Evolutionary conservation across 768 basidiomycete genomes (phyloP), one percentile per base, ranked within the genome.

Genomic region (Auriculariales sp.): DNA sequence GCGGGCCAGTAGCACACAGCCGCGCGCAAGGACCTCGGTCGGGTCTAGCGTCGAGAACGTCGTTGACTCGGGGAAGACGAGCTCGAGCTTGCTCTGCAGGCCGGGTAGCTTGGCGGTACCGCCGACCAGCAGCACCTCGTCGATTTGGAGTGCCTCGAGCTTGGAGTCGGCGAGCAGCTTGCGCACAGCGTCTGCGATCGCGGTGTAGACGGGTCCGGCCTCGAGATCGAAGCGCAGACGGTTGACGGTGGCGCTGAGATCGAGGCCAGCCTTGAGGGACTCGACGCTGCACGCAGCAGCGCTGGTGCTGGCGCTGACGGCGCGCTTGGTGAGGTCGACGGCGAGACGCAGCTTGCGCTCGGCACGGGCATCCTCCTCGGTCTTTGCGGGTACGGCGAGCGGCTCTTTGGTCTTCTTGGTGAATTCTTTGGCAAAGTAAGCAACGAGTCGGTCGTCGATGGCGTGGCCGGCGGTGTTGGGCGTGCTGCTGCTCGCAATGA

Each of bases 391-490:
- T 70, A 76, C 14, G 72, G 7, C 73, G 35, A 95, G 70, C 0
- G 81, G 68, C 22, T 75, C 75, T 64, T 88, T 90, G 15, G 84
- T 92, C 70, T 95, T 99, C 68, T 97, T 98, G 46, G 86, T 87
- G 65, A 99, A 99, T 55, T 99, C 94, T 61, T 90, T 81, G 48
- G 86, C 80, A 64, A 99, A 95, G 71, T 86, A 87, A 53, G 83
- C 82, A 68, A 95, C 79, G 34, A 97, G 73, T 59, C 81, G 77
- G 52, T 78, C 76, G 66, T 91, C 88, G 58, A 93, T 78, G 52
- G 75, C 72, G 55, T 84, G 75, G 0, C 82, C 86, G 4, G 81
- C 79, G 39, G 83, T 62, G 25, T 61, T 57, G 30, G 71, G 62
- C 32, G 64, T 59, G 39, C 58, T 56, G 28, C 54, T 45, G 9